A percentile compares a stretch with the other conserved stretches of the same genome.
Evolutionary conservation across 176 grass and related monocot species (phyloP).

Genomic region (Bromus sterilis): DNA sequence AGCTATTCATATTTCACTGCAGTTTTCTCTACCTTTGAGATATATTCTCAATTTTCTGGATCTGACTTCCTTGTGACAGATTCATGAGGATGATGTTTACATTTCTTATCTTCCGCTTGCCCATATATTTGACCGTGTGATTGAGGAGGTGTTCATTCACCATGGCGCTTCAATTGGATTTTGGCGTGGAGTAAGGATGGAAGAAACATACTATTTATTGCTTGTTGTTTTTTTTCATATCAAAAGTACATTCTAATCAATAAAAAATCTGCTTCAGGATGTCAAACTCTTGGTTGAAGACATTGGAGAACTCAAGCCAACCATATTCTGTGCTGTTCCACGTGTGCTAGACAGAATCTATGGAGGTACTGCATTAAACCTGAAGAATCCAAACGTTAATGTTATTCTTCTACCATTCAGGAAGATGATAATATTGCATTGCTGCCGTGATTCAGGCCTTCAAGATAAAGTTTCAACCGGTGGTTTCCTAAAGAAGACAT

Average conservation of each 20-base stretch:
- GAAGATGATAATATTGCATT: conserved; percentile 11
- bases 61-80: conserved; percentile 30
- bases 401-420: background rate
- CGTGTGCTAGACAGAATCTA: conserved; percentile 87
- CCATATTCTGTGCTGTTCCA: conserved; percentile 90
- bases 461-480: conserved; percentile 74
- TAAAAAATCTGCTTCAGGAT: conserved; percentile 53
- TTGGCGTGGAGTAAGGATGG: conserved; percentile 82
- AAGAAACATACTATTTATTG: background rate
- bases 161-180: conserved; percentile 89
- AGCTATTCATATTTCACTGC: background rate
- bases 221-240: background rate
- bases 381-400: background rate
- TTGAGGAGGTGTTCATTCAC: conserved; percentile 92
- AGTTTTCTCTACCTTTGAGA: background rate
- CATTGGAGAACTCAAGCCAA: conserved; percentile 87
- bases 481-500: conserved; percentile 66
- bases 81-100: conserved; percentile 59
- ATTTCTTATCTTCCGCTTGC: conserved; percentile 92
- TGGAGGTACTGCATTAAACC: conserved; percentile 52
- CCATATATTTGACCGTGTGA: conserved; percentile 90
- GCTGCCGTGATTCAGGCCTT: conserved; percentile 50
- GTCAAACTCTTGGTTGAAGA: conserved; percentile 92
- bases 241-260: conserved; percentile 11
- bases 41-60: conserved; percentile 10